Base-by-base conservation (phyloP, 768 basidiomycete genomes). In the Rickenella mellea region DNA sequence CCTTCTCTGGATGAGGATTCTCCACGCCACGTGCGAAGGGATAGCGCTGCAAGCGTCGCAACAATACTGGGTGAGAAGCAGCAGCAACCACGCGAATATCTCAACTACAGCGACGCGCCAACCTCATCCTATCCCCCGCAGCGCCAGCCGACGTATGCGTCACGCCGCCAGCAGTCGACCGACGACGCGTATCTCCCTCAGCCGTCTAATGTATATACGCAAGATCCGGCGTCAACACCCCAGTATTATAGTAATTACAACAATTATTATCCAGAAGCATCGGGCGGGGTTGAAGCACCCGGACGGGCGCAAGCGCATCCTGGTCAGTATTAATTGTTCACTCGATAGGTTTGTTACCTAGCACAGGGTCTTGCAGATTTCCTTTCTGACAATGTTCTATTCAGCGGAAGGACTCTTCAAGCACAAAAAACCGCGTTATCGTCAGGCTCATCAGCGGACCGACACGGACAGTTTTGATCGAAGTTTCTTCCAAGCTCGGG, bases 11-110 rank as follows among this genome's bases (percentile, higher is more conserved):
- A 69, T 45, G 55, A 51, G 36, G 46, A 43, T n/a, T 37, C 48
- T 42, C 33, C 33, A 9, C 33, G 33, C 33, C 80, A 86, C 49
- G 42, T 67, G 39, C 69, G 76, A 45, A 64, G 74, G 39, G 66
- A 68, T 42, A 85, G 83, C 54, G 61, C 59, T 21, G 63, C 65
- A 5, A 76, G 75, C 45, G 69, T 70, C 38, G 71, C 76, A 19
- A 79, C 80, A 39, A 65, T 81, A 29, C 54, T 75, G 44, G 67
- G 62, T 31, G 64, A 70, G 46, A 73, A 74, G 12, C 56, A 66
- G 27, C 72, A 71, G 43, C 56, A 70, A 40, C 65, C 70, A 4
- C 65, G 56, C 4, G 64, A 68, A 20, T 61, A 62, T n/a, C 52
- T 66, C 33, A 62, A 60, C 40, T 44, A 44, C 10, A 51, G 54